Conservation (phyloP, 306 rosid genomes). For the Vigna angularis region DNA sequence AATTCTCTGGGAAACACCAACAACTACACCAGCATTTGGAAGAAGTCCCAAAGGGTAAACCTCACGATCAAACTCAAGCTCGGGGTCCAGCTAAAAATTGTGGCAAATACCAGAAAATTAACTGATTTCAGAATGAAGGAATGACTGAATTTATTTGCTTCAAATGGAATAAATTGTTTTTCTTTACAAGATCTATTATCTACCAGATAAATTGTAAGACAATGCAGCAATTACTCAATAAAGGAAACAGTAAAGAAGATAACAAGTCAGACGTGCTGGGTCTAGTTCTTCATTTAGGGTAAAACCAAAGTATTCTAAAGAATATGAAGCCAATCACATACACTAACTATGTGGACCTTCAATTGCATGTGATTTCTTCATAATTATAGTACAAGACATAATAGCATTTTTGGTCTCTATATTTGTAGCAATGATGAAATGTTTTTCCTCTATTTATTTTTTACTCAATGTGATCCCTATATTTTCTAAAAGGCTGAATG, state of each 20-base stretch:
- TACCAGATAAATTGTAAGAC: constrained; percentile 38
- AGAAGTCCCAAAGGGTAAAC: constrained; percentile 96
- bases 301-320: constrained; percentile 3
- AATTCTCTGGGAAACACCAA: constrained; percentile 94
- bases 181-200: constrained; percentile 20
- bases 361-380: constrained; percentile 29
- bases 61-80: constrained; percentile 99
- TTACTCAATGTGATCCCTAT: too few relatives aligned
- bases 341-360: constrained; percentile 2
- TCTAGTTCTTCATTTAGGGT: constrained; percentile 15
- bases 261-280: constrained; percentile 1
- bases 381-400: not conserved
- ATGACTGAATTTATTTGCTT: constrained; percentile 37
- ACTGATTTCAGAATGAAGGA: constrained; percentile 37
- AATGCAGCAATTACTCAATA: constrained; percentile 22
- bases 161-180: constrained; percentile 22
- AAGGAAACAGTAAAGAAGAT: constrained; percentile 7
- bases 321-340: constrained; percentile 32
- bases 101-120: constrained; percentile 41
- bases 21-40: constrained; percentile 95
- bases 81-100: constrained; percentile 88
- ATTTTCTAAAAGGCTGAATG: too few relatives aligned
- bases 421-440: too few relatives aligned
- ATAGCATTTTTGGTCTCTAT: too few relatives aligned
- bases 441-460: too few relatives aligned